Evolutionary conservation across 176 grass and related monocot species (phyloP).

Genomic region (Aegilops speltoides): DNA sequence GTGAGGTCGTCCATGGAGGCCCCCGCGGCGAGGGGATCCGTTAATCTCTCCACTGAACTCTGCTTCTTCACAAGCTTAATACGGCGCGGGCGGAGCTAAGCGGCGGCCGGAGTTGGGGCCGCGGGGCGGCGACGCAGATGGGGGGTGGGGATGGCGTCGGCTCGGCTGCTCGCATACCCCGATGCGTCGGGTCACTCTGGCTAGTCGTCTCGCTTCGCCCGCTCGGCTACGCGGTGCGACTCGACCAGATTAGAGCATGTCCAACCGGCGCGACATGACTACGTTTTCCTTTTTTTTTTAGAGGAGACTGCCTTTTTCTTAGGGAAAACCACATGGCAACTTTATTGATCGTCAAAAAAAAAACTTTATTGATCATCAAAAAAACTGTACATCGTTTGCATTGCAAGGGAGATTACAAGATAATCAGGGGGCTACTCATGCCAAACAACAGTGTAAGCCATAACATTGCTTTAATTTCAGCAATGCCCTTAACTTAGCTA

Average conservation of each 20-base stretch:
- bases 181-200: neutral
- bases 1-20: constrained; percentile 39
- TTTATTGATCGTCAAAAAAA: no score
- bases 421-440: no score
- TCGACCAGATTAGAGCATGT: neutral
- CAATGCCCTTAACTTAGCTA: no score
- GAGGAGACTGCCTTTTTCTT: no score
- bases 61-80: neutral
- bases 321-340: no score
- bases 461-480: no score
- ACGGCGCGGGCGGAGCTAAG: neutral
- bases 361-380: no score
- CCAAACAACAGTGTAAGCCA: no score
- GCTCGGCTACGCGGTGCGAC: constrained; percentile 6
- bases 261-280: no score
- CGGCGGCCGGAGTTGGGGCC: constrained; percentile 6
- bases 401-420: no score
- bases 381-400: no score
- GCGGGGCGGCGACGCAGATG: neutral
- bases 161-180: neutral
- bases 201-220: neutral
- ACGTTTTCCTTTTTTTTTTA: no score
- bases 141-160: constrained; percentile 4
- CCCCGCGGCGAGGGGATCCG: neutral
- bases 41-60: neutral